Percentiles rank a stretch among this genome's conserved stretches.
These are phyloP conservation scores for Mycena metata DNA, from an alignment of 768 basidiomycete genomes.

Conservation along the genomic window DNA sequence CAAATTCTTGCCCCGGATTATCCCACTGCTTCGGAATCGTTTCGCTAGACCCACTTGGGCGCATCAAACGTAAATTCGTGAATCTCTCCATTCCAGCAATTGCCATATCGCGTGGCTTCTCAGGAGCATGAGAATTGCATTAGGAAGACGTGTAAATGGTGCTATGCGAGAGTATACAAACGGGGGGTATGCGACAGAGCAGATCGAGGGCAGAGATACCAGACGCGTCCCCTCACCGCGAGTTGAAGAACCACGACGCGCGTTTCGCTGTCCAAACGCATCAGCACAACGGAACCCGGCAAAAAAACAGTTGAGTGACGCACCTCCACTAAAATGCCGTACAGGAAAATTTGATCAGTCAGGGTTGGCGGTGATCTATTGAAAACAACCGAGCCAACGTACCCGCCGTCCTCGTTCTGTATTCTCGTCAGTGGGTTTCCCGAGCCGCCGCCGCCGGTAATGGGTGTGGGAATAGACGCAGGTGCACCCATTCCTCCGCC, in stretches of 20 bases:
- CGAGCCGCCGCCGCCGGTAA: conserved; percentile 59
- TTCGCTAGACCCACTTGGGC: neutral
- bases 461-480: conserved; percentile 56
- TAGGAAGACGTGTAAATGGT: conserved; percentile 33
- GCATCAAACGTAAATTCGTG: conserved; percentile 12
- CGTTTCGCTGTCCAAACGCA: conserved; percentile 75
- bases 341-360: conserved; percentile 41
- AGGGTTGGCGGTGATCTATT: conserved; percentile 38
- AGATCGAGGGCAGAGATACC: conserved; percentile 36
- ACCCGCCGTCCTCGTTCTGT: conserved; percentile 87
- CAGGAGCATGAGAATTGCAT: conserved; percentile 35
- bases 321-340: conserved; percentile 52
- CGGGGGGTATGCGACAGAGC: conserved; percentile 44
- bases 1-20: conserved; percentile 17
- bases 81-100: conserved; percentile 21
- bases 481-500: conserved; percentile 77
- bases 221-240: conserved; percentile 62
- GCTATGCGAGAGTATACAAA: conserved; percentile 45
- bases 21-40: too few relatives aligned
- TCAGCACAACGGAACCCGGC: conserved; percentile 38
- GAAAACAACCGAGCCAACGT: conserved; percentile 48
- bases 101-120: conserved; percentile 28
- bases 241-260: conserved; percentile 94
- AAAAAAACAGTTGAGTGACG: conserved; percentile 45
- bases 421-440: conserved; percentile 77